These are phyloP conservation scores for Hippophae gyantsensis DNA, from an alignment of 306 rosid genomes.

Conservation along the genomic window DNA sequence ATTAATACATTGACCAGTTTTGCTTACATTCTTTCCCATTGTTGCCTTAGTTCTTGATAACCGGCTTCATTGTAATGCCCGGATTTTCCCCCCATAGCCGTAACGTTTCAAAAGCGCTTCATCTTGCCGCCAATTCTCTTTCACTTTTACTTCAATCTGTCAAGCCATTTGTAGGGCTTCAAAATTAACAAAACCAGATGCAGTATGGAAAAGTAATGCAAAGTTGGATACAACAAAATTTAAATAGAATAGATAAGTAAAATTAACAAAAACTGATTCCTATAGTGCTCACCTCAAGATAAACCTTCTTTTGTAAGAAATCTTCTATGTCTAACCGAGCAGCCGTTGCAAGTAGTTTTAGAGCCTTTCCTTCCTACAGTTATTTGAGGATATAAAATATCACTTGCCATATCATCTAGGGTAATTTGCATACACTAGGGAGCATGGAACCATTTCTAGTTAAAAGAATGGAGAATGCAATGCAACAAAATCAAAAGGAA, in stretches of 20 bases:
- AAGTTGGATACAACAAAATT: background rate
- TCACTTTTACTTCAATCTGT: slow-evolving; percentile 91
- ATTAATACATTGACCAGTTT: too few species aligned
- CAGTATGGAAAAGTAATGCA: background rate
- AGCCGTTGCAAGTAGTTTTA: slow-evolving; percentile 89
- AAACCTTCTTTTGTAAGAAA: slow-evolving; percentile 89
- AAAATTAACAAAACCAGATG: slow-evolving; percentile 3
- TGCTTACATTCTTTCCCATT: too few species aligned
- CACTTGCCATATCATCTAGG: slow-evolving; percentile 4
- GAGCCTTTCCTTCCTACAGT: slow-evolving; percentile 81
- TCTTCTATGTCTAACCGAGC: slow-evolving; percentile 83
- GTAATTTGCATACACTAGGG: too few species aligned
- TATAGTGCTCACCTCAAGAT: slow-evolving; percentile 52
- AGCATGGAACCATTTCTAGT: too few species aligned
- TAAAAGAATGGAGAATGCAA: too few species aligned
- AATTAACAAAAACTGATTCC: background rate
- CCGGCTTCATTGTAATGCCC: slow-evolving; percentile 28
- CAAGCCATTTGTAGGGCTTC: slow-evolving; percentile 14
- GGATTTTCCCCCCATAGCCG: slow-evolving; percentile 82
- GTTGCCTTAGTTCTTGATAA: too few species aligned
- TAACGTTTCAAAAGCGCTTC: slow-evolving; percentile 69
- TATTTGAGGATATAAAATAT: slow-evolving; percentile 16
- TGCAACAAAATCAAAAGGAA: too few species aligned
- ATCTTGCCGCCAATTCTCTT: slow-evolving; percentile 89
- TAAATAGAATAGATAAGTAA: background rate